Conservation (phyloP, 2,329 filamentous ascomycete species). For the Colletotrichum phormii region DNA sequence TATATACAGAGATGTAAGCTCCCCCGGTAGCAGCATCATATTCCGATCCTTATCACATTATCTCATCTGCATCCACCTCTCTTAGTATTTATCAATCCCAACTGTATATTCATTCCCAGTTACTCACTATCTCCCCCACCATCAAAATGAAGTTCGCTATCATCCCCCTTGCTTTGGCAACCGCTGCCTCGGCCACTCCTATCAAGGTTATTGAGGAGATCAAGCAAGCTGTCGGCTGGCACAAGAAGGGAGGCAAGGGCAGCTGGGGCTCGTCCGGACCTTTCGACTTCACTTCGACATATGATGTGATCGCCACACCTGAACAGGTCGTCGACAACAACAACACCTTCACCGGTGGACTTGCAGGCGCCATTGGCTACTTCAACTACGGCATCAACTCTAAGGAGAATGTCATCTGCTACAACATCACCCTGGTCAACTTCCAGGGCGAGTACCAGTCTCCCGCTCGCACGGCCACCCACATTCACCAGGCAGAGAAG, state of each 20-base stretch:
- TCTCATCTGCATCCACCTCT: not conserved
- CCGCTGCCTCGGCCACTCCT: constrained; percentile 17
- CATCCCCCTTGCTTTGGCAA: constrained; percentile 12
- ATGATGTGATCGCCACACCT: constrained; percentile 59
- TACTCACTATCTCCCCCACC: not conserved
- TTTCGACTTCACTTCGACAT: constrained; percentile 61
- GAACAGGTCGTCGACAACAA: constrained; percentile 60
- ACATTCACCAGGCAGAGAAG: constrained; percentile 62
- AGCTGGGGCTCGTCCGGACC: constrained; percentile 34
- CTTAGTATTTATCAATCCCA: not conserved
- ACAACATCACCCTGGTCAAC: constrained; percentile 62
- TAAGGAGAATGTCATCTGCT: constrained; percentile 55
- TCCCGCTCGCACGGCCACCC: constrained; percentile 62
- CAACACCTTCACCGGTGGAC: constrained; percentile 51
- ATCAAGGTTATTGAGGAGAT: constrained; percentile 14
- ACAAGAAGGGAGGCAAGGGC: constrained; percentile 38
- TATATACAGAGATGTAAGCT: not conserved
- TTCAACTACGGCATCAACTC: constrained; percentile 67
- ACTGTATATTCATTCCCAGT: not conserved
- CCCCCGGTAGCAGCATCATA: rapidly evolving
- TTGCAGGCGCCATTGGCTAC: constrained; percentile 56
- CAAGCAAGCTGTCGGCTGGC: constrained; percentile 19
- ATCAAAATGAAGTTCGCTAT: constrained; percentile 26
- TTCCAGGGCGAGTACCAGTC: constrained; percentile 64
- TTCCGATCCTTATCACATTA: not conserved